Percentiles rank a stretch among this genome's conserved stretches.
phyloP scores from a whole-genome alignment of 441 rosid species.

The Mallotus japonicus region DNA sequence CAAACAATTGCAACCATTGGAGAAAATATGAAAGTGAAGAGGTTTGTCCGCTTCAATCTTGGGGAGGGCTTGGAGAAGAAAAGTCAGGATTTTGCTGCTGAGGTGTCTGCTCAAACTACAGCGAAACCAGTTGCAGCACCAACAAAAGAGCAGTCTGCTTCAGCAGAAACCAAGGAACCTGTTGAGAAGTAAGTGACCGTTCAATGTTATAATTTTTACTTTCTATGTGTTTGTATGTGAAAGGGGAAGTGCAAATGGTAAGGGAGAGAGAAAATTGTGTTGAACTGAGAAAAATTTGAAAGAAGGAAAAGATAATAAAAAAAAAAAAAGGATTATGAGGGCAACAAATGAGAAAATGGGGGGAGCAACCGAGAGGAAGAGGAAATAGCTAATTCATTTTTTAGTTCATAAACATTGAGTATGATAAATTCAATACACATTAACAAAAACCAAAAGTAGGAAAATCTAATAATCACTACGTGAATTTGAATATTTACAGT shows the following conservation, averaged over 20 bases:
- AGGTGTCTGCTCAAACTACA: constrained; percentile 93
- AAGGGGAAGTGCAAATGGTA: background rate
- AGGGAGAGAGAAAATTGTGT: background rate
- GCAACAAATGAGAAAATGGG: background rate
- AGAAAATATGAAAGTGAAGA: constrained; percentile 84
- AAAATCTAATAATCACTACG: background rate
- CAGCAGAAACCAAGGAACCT: constrained; percentile 54
- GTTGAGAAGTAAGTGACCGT: constrained; percentile 52
- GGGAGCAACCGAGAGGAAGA: background rate
- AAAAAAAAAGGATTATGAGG: background rate
- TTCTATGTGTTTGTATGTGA: background rate
- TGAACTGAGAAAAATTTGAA: background rate
- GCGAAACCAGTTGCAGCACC: constrained; percentile 49
- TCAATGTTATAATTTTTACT: background rate
- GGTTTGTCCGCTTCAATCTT: constrained; percentile 80
- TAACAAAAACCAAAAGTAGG: background rate
- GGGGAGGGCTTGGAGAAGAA: constrained; percentile 94
- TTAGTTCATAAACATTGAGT: background rate
- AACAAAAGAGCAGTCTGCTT: constrained; percentile 49
- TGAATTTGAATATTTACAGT: background rate
- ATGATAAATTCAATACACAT: background rate
- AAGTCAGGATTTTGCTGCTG: constrained; percentile 94
- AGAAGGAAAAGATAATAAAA: background rate
- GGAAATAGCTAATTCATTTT: background rate
- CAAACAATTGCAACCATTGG: constrained; percentile 91